Evolutionary conservation across 305 asterid species (phyloP), one percentile per base, ranked within the genome.

Genomic region (Fraxinus sp.): DNA sequence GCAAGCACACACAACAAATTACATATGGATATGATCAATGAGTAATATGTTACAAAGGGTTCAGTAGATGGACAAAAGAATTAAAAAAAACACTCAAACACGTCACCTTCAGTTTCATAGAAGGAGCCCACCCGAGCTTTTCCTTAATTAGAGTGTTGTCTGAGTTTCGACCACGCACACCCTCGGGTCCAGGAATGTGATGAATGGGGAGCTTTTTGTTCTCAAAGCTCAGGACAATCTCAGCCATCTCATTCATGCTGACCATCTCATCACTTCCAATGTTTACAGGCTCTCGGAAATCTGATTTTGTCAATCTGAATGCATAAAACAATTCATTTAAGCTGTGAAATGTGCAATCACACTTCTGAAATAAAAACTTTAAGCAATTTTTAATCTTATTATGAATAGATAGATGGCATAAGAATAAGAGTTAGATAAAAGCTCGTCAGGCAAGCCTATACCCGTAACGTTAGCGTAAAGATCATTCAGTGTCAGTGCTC

Each of bases 171-270:
- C 98, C 98, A 33, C 98, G 98, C 1, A 95, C 98, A 4, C 98
- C 98, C 86, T 95, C 98, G 5, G 98, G 98, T 37, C 98, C 98
- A 0, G 98, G 98, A 87, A 95, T 93, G 87, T 92, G 98, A 10
- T 92, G 92, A 85, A 95, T 89, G 0, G 98, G 98, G 41, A 92
- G 93, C 74, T 91, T 91, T 94, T 95, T 95, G 72, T 91, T 77
- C 85, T 93, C 98, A 78, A 95, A 92, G 92, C 98, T 88, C 32
- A 89, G 91, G 62, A 95, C 94, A 26, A 95, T 95, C 91, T 92
- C 98, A 30, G 98, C 97, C 98, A 95, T 95, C 90, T 91, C 98
- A 39, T 95, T 95, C 98, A 95, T 95, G 93, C 98, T 95, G 8
- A 95, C 98, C 98, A 92, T 92, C 90, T 95, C 98, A 82, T 95